Base-by-base conservation (phyloP, 768 basidiomycete genomes). In the Amanita inopinata region DNA sequence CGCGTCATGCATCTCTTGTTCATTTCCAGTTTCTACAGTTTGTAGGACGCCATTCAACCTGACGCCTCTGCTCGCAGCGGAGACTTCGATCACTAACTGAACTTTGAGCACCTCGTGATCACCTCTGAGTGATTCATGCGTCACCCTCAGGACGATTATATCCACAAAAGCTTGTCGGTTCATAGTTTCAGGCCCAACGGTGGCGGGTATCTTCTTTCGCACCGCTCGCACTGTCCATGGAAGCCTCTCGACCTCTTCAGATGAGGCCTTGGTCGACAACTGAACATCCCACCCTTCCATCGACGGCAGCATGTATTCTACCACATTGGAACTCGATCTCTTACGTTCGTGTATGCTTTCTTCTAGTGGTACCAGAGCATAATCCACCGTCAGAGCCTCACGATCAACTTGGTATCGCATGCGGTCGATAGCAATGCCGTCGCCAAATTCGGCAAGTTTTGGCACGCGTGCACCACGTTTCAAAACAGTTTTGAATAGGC, bases 241-340 rank as follows among this genome's bases (percentile, higher is more conserved):
- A 12, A 86, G 69, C 38, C 69, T 65, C 51, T 84, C 78, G 6
- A 83, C 78, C 41, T 74, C 76, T 24, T 80, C 76, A 0, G 80
- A 82, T 1, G 84, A 82, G 4, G 81, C 83, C 56, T 74, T 81
- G 20, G 78, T 76, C 3, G 80, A 71, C 19, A 94, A 65, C 51
- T 83, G 88, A 1, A 92, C 74, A 52, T 91, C 90, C 91, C 88
- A 97, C 19, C 88, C 84, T 48, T 83, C 80, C 12, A 68, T 62
- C 1, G 76, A 68, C 3, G 88, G 86, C 23, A 97, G 60, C n/a
- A 78, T 63, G 53, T 82, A 86, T 63, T 96, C 87, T 34, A 93
- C 68, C 1, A 83, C 78, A 28, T 90, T 73, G 14, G 78, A 80
- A 12, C 89, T 65, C 32, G 86, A 68, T 43, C 76, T 72, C 11